Base-by-base conservation (phyloP, 176 grass and related monocot genomes). In the Rhynchospora tenuis region DNA sequence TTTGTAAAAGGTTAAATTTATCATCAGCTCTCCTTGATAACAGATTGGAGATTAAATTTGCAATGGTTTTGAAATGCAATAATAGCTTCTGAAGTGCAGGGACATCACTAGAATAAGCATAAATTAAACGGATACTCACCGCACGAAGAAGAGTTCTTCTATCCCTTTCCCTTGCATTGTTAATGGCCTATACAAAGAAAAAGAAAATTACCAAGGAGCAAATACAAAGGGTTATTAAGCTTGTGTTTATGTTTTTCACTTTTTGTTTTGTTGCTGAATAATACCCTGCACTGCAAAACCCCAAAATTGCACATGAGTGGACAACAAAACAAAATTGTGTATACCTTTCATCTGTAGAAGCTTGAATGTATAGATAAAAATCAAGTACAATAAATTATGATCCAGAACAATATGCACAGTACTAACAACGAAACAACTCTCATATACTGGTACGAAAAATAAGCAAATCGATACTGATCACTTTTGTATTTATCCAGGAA, bases 131-230 rank as follows among this genome's bases (percentile, higher is more conserved):
- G 80, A 54, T 55, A 42, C 92, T 94, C 70, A 98, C 95, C 24
- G 94, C 63, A 69, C 89, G 95, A 91, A 98, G 81, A 87, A 98
- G 95, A 16, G 90, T 91, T 23, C 95, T 89, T 27, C 92, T 70
- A 17, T 98, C 92, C 77, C 95, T 91, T 64, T 95, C 95, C 65
- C 92, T 89, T 45, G 95, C 92, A 93, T 81, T 90, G 84, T 80
- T 93, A 83, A 98, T 86, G 42, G 92, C 92, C 95, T 98, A 38
- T 64, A 89, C 82, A 67, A 67, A 78, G 68, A 76, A 76, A 1
- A 54, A 76, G 22, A 55, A 55, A 54, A 76, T 55, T 76, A 76
- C 20, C 48, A 76, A 54, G 23, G 22, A 76, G 47, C 24, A 76
- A 29, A 28, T 52, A 75, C 47, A 75, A 47, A 75, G 6, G 6